Percentiles rank a stretch among this genome's conserved stretches.
Evolutionary conservation across 2,329 filamentous ascomycete species (phyloP).

Genomic region (Ophiostoma fasciatum): DNA sequence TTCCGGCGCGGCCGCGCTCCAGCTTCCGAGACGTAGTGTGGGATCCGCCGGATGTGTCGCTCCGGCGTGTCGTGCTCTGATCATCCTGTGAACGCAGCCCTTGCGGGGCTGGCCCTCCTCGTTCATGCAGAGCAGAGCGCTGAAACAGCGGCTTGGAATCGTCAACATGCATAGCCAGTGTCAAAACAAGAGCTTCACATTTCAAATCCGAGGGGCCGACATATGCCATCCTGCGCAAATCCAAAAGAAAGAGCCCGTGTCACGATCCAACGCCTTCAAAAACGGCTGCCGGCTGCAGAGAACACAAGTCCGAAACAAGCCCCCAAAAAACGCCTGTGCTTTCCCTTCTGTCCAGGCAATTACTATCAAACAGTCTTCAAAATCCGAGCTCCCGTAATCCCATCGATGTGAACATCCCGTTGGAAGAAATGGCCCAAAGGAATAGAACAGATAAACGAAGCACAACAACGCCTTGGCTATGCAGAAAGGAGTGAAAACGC

Average conservation of each 20-base stretch:
- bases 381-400: background rate
- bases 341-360: constrained; percentile 1
- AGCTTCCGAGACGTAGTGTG: constrained; percentile 22
- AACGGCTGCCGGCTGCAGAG: background rate
- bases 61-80: constrained; percentile 13
- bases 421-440: background rate
- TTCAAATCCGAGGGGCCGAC: no score
- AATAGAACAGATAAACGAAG: background rate
- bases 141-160: no score
- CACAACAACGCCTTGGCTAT: constrained; percentile 4
- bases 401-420: no score
- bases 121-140: no score
- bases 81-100: no score
- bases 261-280: no score
- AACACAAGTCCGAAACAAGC: background rate
- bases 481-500: constrained; percentile 4
- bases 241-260: no score
- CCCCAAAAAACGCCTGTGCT: background rate
- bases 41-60: constrained; percentile 20
- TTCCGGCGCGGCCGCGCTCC: constrained; percentile 16
- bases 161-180: no score
- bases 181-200: no score
- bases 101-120: no score
- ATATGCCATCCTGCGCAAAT: no score
- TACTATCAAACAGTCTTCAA: background rate